Evolutionary conservation across 2,329 filamentous ascomycete genomes (phyloP).

Genomic region (Nectriaceae sp.): DNA sequence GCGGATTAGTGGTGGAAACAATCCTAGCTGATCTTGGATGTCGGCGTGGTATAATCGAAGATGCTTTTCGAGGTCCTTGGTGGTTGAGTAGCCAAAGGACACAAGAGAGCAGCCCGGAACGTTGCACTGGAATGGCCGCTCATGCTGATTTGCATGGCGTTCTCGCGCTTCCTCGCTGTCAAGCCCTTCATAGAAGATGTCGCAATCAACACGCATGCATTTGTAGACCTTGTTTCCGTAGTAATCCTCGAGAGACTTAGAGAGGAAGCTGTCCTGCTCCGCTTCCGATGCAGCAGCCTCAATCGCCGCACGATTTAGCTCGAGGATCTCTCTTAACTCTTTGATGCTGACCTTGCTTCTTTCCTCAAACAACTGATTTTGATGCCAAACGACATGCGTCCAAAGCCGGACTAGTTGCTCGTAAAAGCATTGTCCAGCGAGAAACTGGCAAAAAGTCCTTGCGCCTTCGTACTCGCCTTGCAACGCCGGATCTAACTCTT

Average conservation of each 20-base stretch:
- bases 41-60: conserved; percentile 10
- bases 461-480: too few species aligned
- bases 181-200: conserved; percentile 46
- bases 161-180: conserved; percentile 30
- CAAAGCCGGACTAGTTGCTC: neutral
- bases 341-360: conserved; percentile 9
- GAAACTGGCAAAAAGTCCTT: too few species aligned
- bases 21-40: too few species aligned
- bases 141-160: conserved; percentile 40
- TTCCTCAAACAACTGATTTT: conserved; percentile 2
- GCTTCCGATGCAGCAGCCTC: conserved; percentile 21
- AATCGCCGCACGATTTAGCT: conserved; percentile 17
- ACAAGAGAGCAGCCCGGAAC: conserved; percentile 34
- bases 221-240: conserved; percentile 44
- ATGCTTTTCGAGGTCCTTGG: conserved; percentile 37
- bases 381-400: conserved; percentile 4
- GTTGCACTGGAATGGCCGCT: conserved; percentile 41
- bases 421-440: neutral
- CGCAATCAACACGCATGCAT: conserved; percentile 42
- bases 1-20: too few species aligned
- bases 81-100: conserved; percentile 41
- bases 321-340: conserved; percentile 23
- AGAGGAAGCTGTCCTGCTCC: conserved; percentile 16
- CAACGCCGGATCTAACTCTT: too few species aligned
- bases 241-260: conserved; percentile 19